phyloP scores from a whole-genome alignment of 2,329 filamentous ascomycete species.

The Coccinonectria pachysandricola region DNA sequence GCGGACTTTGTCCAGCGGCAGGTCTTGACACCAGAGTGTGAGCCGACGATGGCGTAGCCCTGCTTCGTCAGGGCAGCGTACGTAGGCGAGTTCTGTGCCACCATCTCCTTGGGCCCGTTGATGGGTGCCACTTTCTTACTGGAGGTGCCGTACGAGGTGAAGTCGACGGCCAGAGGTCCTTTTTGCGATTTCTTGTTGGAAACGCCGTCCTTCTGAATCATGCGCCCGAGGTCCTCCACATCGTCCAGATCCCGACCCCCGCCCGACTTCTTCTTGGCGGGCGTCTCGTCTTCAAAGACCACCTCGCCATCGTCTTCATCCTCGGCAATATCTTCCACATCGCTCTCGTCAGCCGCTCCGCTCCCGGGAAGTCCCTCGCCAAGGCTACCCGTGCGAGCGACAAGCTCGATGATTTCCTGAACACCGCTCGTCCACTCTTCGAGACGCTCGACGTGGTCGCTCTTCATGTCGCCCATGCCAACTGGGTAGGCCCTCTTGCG shows the following conservation, averaged over 20 bases:
- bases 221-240: slow-evolving; percentile 71
- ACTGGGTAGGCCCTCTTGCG: slow-evolving; percentile 81
- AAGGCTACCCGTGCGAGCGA: slow-evolving; percentile 47
- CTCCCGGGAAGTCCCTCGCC: slow-evolving; percentile 65
- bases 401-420: slow-evolving; percentile 56
- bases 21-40: slow-evolving; percentile 93
- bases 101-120: slow-evolving; percentile 73
- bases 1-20: slow-evolving; percentile 98
- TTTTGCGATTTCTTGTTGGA: slow-evolving; percentile 16
- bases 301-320: slow-evolving; percentile 46
- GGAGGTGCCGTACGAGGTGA: slow-evolving; percentile 58
- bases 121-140: slow-evolving; percentile 34
- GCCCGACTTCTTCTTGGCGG: slow-evolving; percentile 31
- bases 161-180: slow-evolving; percentile 67
- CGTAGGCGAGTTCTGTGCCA: slow-evolving; percentile 80
- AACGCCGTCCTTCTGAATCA: slow-evolving; percentile 39
- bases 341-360: slow-evolving; percentile 76
- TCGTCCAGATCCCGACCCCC: slow-evolving; percentile 50
- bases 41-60: slow-evolving; percentile 90
- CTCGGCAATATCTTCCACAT: slow-evolving; percentile 58
- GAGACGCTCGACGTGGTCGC: slow-evolving; percentile 56
- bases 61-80: slow-evolving; percentile 87
- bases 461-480: slow-evolving; percentile 77
- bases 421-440: slow-evolving; percentile 72
- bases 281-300: slow-evolving; percentile 29